Base-by-base conservation (phyloP, 352 stramenopile genomes). In the Phytophthora pistaciae region DNA sequence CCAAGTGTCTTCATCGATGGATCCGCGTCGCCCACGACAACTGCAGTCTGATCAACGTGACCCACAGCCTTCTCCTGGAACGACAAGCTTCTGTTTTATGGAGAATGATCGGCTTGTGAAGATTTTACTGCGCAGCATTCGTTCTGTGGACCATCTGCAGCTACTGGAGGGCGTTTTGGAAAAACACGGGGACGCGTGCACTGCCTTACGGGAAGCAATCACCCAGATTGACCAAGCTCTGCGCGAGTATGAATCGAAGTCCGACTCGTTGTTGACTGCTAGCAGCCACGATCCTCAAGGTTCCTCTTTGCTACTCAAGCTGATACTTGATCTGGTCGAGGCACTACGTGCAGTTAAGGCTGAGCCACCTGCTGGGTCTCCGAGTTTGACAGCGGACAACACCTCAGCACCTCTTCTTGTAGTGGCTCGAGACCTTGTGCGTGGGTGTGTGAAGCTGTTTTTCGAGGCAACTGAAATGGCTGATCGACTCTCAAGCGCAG, bases 31-130 rank as follows among this genome's bases (percentile, higher is more conserved):
- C 6, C 46, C 60, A 27, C 18, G n/a, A 20, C 69, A 72, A 60
- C 1, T 63, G 16, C 56, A 70, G 46, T 44, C 31, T 60, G 54
- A 60, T 9, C 20, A 61, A 20, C 36, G 5, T 3, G 25, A 53
- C 16, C 64, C 61, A 11, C 27, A 27, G 3, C 63, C 74, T 40
- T 42, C 56, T 48, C 36, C 60, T 3, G 49, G 18, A 2, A n/a
- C 54, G 18, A 21, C 65, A 27, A 66, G 18, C 1, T 93, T 85
- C 60, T 84, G 68, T 2, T 87, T 95, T 18, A 78, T 87, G 64
- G 88, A 96, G 58, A 95, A 94, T 10, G 84, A 94, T 59, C 85
- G 86, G 16, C 72, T 96, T 27, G 81, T 89, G 18, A 85, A 79
- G 48, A 92, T 94, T 61, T 76, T 96, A 21, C 62, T 88, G 31